Percentiles rank a stretch among this genome's conserved stretches.
phyloP scores from a whole-genome alignment of 495 filamentous ascomycete species.

The Aspergillus olivimuriae region DNA sequence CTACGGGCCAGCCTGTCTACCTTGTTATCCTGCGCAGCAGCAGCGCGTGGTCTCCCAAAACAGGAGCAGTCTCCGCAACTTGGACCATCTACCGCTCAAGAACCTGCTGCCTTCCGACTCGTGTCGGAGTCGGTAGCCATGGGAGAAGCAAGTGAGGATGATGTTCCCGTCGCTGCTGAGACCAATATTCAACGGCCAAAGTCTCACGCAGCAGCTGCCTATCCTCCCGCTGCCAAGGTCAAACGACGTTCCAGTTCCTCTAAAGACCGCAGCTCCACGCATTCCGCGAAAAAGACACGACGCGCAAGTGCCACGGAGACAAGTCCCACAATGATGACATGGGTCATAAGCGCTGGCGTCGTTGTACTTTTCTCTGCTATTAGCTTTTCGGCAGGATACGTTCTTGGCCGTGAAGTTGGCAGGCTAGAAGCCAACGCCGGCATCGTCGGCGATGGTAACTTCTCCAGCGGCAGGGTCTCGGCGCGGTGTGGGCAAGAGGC shows the following conservation, averaged over 20 bases:
- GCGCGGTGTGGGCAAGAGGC: constrained; percentile 38
- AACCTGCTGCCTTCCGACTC: constrained; percentile 42
- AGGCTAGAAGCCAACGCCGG: constrained; percentile 51
- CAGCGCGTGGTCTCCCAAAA: constrained; percentile 76
- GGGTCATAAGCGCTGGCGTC: constrained; percentile 87
- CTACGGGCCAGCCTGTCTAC: constrained; percentile 89
- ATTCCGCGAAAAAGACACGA: constrained; percentile 51
- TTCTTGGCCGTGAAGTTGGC: constrained; percentile 77
- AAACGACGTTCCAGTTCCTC: constrained; percentile 47
- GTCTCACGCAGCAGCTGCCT: constrained; percentile 19
- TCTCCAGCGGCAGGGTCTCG: constrained; percentile 27
- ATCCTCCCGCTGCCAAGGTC: constrained; percentile 28
- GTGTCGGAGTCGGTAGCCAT: constrained; percentile 73
- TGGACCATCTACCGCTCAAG: too few relatives aligned
- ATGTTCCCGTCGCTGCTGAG: constrained; percentile 11
- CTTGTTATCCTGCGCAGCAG: constrained; percentile 86
- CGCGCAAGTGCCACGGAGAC: constrained; percentile 27
- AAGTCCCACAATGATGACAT: constrained; percentile 74
- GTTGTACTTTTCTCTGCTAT: constrained; percentile 87
- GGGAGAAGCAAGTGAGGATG: constrained; percentile 32
- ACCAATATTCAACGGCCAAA: constrained; percentile 6
- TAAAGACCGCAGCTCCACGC: constrained; percentile 43
- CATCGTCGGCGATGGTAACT: constrained; percentile 27
- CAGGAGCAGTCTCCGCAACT: background rate
- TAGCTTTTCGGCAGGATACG: constrained; percentile 90